Evolutionary conservation across 2,329 filamentous ascomycete species (phyloP).

Genomic region (Penicillium sp.): DNA sequence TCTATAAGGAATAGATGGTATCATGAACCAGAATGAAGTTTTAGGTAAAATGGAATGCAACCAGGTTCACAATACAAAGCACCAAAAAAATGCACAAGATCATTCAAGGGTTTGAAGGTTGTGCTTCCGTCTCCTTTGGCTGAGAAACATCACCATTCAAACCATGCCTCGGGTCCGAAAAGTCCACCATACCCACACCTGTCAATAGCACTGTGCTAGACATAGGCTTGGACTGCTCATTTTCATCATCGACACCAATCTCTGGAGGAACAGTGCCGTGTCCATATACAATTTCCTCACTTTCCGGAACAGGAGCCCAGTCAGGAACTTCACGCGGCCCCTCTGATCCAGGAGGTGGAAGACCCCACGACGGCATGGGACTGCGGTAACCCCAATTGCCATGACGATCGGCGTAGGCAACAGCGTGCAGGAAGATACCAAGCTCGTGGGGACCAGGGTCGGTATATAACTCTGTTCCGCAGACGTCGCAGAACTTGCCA

Average conservation of each 20-base stretch:
- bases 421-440: constrained; percentile 89
- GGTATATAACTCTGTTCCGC: constrained; percentile 86
- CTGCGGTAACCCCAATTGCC: constrained; percentile 89
- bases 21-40: background rate
- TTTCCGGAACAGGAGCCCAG: constrained; percentile 45
- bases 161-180: constrained; percentile 26
- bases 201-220: constrained; percentile 37
- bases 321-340: constrained; percentile 70
- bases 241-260: constrained; percentile 30
- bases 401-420: constrained; percentile 81
- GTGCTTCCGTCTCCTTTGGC: background rate
- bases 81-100: background rate
- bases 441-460: constrained; percentile 90
- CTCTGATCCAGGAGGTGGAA: constrained; percentile 72
- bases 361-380: constrained; percentile 79
- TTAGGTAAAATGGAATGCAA: background rate
- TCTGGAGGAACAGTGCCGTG: constrained; percentile 36
- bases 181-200: constrained; percentile 42
- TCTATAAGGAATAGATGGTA: background rate
- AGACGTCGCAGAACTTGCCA: constrained; percentile 77
- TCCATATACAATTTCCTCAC: constrained; percentile 46
- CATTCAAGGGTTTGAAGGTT: background rate
- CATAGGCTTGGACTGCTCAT: constrained; percentile 18
- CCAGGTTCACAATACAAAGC: background rate
- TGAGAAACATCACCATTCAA: constrained; percentile 5